Evolutionary conservation across 73 alveolate genomes (phyloP).

Genomic region (Paramecium octaurelia): DNA sequence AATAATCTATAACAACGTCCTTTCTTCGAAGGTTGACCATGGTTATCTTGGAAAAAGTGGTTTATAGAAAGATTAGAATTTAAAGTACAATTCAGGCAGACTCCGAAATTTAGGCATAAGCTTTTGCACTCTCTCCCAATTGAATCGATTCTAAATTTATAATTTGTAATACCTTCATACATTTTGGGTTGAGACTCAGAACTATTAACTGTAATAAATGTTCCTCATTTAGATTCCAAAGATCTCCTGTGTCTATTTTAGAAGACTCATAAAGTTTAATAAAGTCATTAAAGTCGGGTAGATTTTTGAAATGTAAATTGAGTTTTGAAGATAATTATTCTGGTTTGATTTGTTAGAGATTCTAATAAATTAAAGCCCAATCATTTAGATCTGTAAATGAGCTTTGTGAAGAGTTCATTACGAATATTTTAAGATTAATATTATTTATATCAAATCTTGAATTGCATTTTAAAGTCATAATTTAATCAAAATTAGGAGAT

Average conservation of each 20-base stretch:
- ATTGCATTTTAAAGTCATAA: not conserved
- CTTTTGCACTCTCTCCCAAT: not conserved
- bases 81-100: not conserved
- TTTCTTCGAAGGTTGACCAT: not conserved
- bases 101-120: not conserved
- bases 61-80: conserved; percentile 38
- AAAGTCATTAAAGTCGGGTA: not conserved
- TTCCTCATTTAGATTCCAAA: not conserved
- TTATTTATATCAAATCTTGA: not conserved
- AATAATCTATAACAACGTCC: not conserved
- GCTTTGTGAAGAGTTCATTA: conserved; percentile 19
- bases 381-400: not conserved
- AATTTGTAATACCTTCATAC: not conserved
- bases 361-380: not conserved
- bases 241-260: not conserved
- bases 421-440: not conserved
- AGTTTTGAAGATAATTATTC: not conserved
- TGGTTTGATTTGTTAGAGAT: not conserved
- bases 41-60: not conserved
- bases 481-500: not conserved
- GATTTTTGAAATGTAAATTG: not conserved
- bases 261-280: conserved; percentile 10
- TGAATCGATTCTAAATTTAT: not conserved
- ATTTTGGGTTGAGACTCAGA: not conserved
- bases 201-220: not conserved